phyloP scores from a whole-genome alignment of 1,284 basidiomycete genomes.

The Vanrija sp. region DNA sequence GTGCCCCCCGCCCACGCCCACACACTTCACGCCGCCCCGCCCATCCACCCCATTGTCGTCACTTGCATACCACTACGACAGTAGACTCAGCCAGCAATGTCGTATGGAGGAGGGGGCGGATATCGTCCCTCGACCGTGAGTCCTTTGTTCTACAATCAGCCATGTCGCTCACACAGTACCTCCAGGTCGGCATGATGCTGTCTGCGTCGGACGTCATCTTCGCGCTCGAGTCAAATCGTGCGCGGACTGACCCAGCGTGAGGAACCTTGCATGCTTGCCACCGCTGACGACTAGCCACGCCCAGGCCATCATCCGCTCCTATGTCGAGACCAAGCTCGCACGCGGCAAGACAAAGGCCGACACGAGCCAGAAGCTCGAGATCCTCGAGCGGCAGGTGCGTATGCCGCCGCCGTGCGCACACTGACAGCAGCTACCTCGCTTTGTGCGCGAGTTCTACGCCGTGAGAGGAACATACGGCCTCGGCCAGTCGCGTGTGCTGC shows the following conservation, averaged over 20 bases:
- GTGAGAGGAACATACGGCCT: conserved; percentile 21
- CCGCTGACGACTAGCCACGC: conserved; percentile 17
- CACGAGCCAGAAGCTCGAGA: conserved; percentile 26
- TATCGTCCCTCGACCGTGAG: too few species aligned
- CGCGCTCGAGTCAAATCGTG: conserved; percentile 12
- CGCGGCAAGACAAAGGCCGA: conserved; percentile 23
- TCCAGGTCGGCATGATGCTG: not conserved
- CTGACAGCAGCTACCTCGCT: conserved; percentile 17
- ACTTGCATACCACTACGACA: too few species aligned
- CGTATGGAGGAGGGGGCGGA: too few species aligned
- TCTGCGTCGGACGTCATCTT: not conserved
- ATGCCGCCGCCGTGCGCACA: too few species aligned
- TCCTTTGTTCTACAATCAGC: too few species aligned
- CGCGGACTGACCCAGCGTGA: conserved; percentile 12
- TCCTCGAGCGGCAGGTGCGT: conserved; percentile 27
- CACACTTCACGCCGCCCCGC: too few species aligned
- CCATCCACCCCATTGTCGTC: too few species aligned
- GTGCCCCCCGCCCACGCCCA: too few species aligned
- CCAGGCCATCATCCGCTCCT: conserved; percentile 29
- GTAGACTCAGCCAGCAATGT: too few species aligned
- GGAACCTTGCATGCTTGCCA: not conserved
- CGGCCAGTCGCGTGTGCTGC: conserved; percentile 18
- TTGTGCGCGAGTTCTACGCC: conserved; percentile 19
- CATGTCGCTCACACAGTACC: not conserved
- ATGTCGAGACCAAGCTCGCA: conserved; percentile 29